Base-by-base conservation (phyloP, 129 eudicot species). In the Tanacetum coccineum region DNA sequence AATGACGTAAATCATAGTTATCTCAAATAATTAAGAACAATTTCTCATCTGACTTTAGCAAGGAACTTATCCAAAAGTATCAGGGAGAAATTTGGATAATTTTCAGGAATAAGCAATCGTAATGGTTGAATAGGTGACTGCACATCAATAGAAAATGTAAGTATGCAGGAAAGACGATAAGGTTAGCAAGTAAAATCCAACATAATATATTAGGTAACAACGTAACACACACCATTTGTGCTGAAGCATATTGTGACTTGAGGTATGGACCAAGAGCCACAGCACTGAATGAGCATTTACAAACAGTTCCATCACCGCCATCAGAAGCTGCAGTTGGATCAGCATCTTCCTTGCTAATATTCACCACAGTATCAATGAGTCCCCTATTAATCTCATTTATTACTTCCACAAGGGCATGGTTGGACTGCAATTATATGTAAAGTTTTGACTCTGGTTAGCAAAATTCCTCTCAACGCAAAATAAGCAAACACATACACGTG, bases 61-160 rank as follows among this genome's bases (percentile, higher is more conserved):
- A 96, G 98, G 73, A 92, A 92, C 87, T 85, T 92, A 75, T 92
- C 98, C 93, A 92, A 63, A 64, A 92, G 87, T 65, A 88, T 80
- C 11, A 95, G 98, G 22, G 96, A 84, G n/a, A 80, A 86, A 79
- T 77, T 84, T 50, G 98, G 96, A 67, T 93, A 93, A 78, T 86
- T 86, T 47, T 70, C 81, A 48, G 98, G 96, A 64, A n/a, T 80
- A n/a, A 86, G 89, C 86, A 93, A 78, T 51, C 92, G 76, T 48
- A 93, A 75, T 44, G 98, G 98, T 67, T 93, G 98, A 72, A 92
- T 92, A 18, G 95, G 95, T 53, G 95, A 81, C 96, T 92, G 85
- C 80, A 85, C 40, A 66, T n/a, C 40, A 26, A 40, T n/a, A 71
- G 47, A 44, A 19, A 39, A 68, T 48, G 13, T 49, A 19, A 39